Conservation (phyloP, 805 yeast species). For the Blastobotrys mokoenaii region DNA sequence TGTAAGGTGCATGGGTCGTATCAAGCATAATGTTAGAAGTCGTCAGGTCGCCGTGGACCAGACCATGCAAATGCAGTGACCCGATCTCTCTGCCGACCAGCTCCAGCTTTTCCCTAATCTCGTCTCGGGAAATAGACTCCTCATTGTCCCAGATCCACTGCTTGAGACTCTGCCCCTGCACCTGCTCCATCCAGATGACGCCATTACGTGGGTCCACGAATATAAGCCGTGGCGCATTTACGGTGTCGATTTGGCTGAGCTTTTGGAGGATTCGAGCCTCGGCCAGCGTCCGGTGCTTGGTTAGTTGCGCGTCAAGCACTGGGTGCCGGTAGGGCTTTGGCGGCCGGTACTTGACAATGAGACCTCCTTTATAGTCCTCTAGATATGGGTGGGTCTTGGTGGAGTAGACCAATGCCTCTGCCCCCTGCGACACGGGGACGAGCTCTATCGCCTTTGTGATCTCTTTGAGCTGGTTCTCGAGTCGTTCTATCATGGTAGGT, state of each 20-base stretch:
- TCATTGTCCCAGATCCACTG: slow-evolving; percentile 29
- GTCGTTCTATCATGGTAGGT: slow-evolving; percentile 4
- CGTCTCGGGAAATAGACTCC: slow-evolving; percentile 6
- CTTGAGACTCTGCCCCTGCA: slow-evolving; percentile 43
- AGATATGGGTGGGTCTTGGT: slow-evolving; percentile 61
- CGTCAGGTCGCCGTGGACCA: slow-evolving; percentile 91
- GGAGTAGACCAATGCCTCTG: slow-evolving; percentile 74
- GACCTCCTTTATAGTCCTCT: slow-evolving; percentile 21
- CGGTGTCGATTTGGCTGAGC: slow-evolving; percentile 37
- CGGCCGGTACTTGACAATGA: slow-evolving; percentile 79
- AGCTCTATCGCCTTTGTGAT: slow-evolving; percentile 35
- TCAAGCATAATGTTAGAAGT: slow-evolving; percentile 71
- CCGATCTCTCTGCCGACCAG: slow-evolving; percentile 64
- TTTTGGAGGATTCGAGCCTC: slow-evolving; percentile 73
- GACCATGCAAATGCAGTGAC: slow-evolving; percentile 61
- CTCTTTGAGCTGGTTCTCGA: slow-evolving; percentile 12
- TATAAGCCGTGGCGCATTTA: slow-evolving; percentile 65
- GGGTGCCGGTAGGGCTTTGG: slow-evolving; percentile 87
- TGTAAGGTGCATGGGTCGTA: slow-evolving; percentile 35
- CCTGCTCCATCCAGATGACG: slow-evolving; percentile 76
- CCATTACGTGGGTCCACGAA: slow-evolving; percentile 74
- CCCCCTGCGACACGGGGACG: slow-evolving; percentile 70
- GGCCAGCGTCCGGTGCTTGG: slow-evolving; percentile 72
- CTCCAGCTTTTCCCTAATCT: slow-evolving; percentile 11
- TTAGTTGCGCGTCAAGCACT: slow-evolving; percentile 62